Evolutionary conservation across 495 filamentous ascomycete species (phyloP).

Genomic region (Penicillium desertorum): DNA sequence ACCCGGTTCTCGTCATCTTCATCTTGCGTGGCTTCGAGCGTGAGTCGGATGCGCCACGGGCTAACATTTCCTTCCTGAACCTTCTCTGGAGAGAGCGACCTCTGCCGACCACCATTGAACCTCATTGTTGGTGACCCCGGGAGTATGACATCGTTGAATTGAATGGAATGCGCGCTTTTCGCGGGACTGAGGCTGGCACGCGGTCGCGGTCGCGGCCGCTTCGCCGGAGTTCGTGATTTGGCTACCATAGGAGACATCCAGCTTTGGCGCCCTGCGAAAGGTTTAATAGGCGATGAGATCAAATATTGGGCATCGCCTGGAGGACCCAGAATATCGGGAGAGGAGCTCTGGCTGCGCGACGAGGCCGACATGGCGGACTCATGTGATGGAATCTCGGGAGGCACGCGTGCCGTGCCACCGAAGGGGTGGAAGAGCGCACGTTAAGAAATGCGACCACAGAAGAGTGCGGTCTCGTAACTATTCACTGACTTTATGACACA

Average conservation of each 20-base stretch:
- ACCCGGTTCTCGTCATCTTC: constrained; percentile 35
- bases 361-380: constrained; percentile 31
- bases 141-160: constrained; percentile 48
- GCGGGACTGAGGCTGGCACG: constrained; percentile 41
- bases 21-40: constrained; percentile 57
- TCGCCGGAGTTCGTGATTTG: constrained; percentile 17
- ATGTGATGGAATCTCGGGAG: constrained; percentile 23
- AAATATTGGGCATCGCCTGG: constrained; percentile 48
- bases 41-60: constrained; percentile 60
- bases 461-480: constrained; percentile 6
- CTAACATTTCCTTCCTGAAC: constrained; percentile 42
- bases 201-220: constrained; percentile 24
- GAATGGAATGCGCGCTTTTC: constrained; percentile 45
- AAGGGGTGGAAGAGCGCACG: constrained; percentile 26
- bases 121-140: constrained; percentile 43
- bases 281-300: constrained; percentile 46
- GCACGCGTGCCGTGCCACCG: constrained; percentile 33
- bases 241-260: constrained; percentile 40
- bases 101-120: constrained; percentile 30
- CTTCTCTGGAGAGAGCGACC: constrained; percentile 41
- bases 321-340: constrained; percentile 48
- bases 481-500: constrained; percentile 9
- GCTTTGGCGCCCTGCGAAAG: constrained; percentile 45
- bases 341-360: constrained; percentile 45
- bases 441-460: constrained; percentile 24